Evolutionary conservation across 176 grass and related monocot genomes (phyloP), one percentile per base, ranked within the genome.

Genomic region (Oryza coarctata): DNA sequence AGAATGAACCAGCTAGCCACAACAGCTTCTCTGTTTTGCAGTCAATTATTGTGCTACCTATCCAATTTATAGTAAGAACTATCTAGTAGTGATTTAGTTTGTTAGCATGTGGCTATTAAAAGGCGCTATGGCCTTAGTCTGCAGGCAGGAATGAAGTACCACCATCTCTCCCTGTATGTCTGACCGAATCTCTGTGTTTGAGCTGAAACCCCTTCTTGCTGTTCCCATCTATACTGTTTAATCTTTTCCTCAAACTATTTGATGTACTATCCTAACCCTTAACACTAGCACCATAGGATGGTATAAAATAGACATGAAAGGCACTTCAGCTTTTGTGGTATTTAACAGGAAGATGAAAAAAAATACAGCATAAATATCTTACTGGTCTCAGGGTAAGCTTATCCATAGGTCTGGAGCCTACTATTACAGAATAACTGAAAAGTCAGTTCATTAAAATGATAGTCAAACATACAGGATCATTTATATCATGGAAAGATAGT

Each of bases 361-460:
- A 62, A 49, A 7, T 36, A 78, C 3, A 33, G 10, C 49, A 29
- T 22, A 23, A 49, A 57, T 63, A 80, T 69, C 87, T 89, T 98
- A 98, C 96, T 35, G 96, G 90, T 81, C 65, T 95, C 70, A 95
- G 62, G 61, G 34, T 86, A 79, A 91, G 65, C 70, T 79, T 98
- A 66, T 98, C 93, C 62, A 23, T 81, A 25, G 80, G 76, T 80
- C 92, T 91, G 52, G 72, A 65, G 27, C 92, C 95, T 71, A 93
- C 93, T 74, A 98, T 78, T 79, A 90, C 95, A 79, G 93, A 80
- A 86, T 98, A 98, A 73, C 95, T 98, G 85, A 68, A 90, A 91
- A 68, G 9, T 52, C 25, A 68, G 10, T 71, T 65, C 43, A 57
- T 63, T 39, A 33, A 80, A 18, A 69, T 18, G 49, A 80, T 31